phyloP scores from a whole-genome alignment of 2,329 filamentous ascomycete species.

The Trichophyton simii region DNA sequence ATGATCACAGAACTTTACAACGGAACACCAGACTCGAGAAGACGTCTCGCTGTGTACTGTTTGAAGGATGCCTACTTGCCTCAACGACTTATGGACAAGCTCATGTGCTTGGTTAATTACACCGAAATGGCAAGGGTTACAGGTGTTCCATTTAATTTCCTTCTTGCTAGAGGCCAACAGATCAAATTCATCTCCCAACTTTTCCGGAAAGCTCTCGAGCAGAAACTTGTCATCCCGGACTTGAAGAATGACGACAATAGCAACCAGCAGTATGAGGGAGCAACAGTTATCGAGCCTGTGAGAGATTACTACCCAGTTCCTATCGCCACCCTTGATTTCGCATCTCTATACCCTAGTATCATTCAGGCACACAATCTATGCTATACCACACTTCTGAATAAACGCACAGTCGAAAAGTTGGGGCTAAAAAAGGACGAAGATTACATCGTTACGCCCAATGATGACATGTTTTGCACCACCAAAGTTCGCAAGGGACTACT shows the following conservation, averaged over 20 bases:
- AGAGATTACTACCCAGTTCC: slow-evolving; percentile 91
- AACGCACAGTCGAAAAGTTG: slow-evolving; percentile 61
- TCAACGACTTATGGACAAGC: slow-evolving; percentile 87
- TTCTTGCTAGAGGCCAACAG: slow-evolving; percentile 85
- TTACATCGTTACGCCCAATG: slow-evolving; percentile 91
- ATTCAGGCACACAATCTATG: slow-evolving; percentile 98
- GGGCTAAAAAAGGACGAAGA: slow-evolving; percentile 76
- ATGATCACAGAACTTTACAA: slow-evolving; percentile 99
- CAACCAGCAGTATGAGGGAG: slow-evolving; percentile 91
- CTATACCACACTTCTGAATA: slow-evolving; percentile 85
- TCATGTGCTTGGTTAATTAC: slow-evolving; percentile 97
- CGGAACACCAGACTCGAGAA: slow-evolving; percentile 80
- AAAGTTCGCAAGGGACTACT: slow-evolving; percentile 85
- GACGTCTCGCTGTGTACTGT: slow-evolving; percentile 88
- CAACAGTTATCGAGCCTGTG: slow-evolving; percentile 91
- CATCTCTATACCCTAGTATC: slow-evolving; percentile 94
- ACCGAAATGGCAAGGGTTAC: slow-evolving; percentile 99
- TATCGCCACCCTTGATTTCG: slow-evolving; percentile 95
- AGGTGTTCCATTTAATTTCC: slow-evolving; percentile 90
- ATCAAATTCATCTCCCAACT: slow-evolving; percentile 96
- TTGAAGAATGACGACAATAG: slow-evolving; percentile 61
- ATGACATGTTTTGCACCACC: slow-evolving; percentile 78
- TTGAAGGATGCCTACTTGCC: slow-evolving; percentile 95
- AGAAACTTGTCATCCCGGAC: slow-evolving; percentile 90
- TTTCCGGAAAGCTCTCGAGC: slow-evolving; percentile 85